Base-by-base conservation (phyloP, 495 filamentous ascomycete genomes). In the Xanthoparmelia taractica region DNA sequence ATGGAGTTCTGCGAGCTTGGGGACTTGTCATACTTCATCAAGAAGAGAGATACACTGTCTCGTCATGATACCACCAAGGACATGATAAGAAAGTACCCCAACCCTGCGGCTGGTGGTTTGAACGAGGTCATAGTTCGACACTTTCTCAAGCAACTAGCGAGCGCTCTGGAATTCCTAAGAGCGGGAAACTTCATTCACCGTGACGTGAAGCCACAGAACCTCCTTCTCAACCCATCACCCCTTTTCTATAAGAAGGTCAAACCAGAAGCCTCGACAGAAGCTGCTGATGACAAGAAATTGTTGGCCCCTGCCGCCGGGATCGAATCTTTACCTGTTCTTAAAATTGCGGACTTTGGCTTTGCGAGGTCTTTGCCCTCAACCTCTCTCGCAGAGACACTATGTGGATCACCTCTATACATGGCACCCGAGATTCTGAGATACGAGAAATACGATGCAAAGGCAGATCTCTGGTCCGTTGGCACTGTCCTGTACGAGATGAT, bases 1-100 rank as follows among this genome's bases (percentile, higher is more conserved):
- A 98, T 97, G 95, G 95, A 98, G 73, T 97, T 92, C 75, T 98
- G 94, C 75, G 89, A 95, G 69, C 79, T 98, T 38, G 92, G 94
- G 34, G 94, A 98, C 70, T 74, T 98, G 60, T 94, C 93, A 11
- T 76, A 90, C 15, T 97, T 98, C 74, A 96, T 97, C 77, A 96
- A 92, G 79, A 92, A 91, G 72, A 84, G 94, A 57, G 87, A 93
- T 54, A 88, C 82, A 55, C 80, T 96, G 12, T 81, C 76, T 29
- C 83, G 84, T 15, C 87, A 96, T 73, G 84, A 85, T 38, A 87
- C 85, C 31, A 92, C 92, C 1, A 81, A 81, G 65, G 88, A 94
- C 63, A 90, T 97, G 80, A 89, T 94, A 29, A 81, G 85, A 63
- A 93, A 95, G 70, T 98, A 98, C 71, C 95, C 94, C 4, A 91